These are phyloP conservation scores for Verticillium klebahnii DNA, from an alignment of 2,329 filamentous ascomycete genomes.

Conservation along the genomic window DNA sequence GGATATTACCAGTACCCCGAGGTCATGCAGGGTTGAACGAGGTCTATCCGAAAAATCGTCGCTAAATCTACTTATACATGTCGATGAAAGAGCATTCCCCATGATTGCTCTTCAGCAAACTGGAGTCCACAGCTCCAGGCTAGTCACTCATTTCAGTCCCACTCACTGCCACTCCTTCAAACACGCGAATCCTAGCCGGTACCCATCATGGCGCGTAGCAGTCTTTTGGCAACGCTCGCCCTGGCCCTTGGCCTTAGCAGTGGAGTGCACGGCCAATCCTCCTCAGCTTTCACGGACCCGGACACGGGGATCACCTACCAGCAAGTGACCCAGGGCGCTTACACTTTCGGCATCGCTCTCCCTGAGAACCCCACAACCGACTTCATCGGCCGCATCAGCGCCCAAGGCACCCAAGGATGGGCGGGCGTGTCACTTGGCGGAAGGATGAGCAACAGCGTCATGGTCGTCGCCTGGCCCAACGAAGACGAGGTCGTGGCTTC, in stretches of 20 bases:
- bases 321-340: slow-evolving; percentile 21
- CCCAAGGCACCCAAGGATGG: slow-evolving; percentile 37
- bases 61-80: neutral
- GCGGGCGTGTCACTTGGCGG: slow-evolving; percentile 42
- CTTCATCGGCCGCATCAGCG: slow-evolving; percentile 50
- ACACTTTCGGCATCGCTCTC: slow-evolving; percentile 44
- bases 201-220: neutral
- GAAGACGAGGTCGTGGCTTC: slow-evolving; percentile 31
- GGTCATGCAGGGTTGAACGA: neutral
- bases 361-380: slow-evolving; percentile 43
- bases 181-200: neutral
- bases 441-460: slow-evolving; percentile 40
- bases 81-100: neutral
- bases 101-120: neutral
- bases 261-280: slow-evolving; percentile 17
- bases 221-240: neutral
- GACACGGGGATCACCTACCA: slow-evolving; percentile 35
- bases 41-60: neutral
- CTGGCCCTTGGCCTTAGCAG: slow-evolving; percentile 14
- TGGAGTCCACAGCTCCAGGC: neutral
- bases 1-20: neutral
- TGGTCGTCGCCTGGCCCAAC: slow-evolving; percentile 46
- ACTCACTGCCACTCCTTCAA: neutral
- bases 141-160: neutral
- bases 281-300: slow-evolving; percentile 31